Conservation (phyloP, 331 rosid species). For the Cydonia oblonga region DNA sequence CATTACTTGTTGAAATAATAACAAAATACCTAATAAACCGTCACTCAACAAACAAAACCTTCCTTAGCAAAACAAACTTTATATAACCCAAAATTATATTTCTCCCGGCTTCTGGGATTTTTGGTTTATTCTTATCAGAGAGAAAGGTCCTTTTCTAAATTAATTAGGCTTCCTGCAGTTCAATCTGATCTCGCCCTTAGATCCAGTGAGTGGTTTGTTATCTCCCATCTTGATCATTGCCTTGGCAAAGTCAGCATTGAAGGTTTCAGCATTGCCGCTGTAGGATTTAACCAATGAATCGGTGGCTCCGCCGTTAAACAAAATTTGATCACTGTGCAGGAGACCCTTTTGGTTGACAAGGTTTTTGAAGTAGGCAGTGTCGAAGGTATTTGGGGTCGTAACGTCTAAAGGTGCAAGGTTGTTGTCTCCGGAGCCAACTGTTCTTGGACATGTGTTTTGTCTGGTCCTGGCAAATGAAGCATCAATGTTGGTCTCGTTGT, state of each 20-base stretch:
- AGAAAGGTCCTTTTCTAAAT: neutral
- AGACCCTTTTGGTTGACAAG: slow-evolving; percentile 53
- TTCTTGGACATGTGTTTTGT: slow-evolving; percentile 39
- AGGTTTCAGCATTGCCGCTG: slow-evolving; percentile 21
- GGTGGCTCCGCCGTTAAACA: slow-evolving; percentile 61
- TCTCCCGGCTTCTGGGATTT: neutral
- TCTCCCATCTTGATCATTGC: slow-evolving; percentile 85
- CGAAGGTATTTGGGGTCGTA: slow-evolving; percentile 41
- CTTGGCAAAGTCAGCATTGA: slow-evolving; percentile 37
- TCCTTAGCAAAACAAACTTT: too few species aligned
- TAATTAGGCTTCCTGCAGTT: slow-evolving; percentile 39
- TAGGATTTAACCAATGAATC: slow-evolving; percentile 47
- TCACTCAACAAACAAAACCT: neutral
- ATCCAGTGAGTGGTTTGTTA: slow-evolving; percentile 54
- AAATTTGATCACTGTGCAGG: slow-evolving; percentile 61
- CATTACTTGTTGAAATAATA: neutral
- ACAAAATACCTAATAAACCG: neutral
- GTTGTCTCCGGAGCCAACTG: slow-evolving; percentile 34
- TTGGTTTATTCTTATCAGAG: neutral
- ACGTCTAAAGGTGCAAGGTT: slow-evolving; percentile 41
- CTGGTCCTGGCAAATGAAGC: slow-evolving; percentile 38
- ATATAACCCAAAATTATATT: neutral
- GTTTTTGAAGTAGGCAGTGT: slow-evolving; percentile 51
- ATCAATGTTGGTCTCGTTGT: slow-evolving; percentile 50
- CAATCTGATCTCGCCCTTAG: slow-evolving; percentile 64